Base-by-base conservation (phyloP, 179 eudicot genomes). In the Silene vulgaris region DNA sequence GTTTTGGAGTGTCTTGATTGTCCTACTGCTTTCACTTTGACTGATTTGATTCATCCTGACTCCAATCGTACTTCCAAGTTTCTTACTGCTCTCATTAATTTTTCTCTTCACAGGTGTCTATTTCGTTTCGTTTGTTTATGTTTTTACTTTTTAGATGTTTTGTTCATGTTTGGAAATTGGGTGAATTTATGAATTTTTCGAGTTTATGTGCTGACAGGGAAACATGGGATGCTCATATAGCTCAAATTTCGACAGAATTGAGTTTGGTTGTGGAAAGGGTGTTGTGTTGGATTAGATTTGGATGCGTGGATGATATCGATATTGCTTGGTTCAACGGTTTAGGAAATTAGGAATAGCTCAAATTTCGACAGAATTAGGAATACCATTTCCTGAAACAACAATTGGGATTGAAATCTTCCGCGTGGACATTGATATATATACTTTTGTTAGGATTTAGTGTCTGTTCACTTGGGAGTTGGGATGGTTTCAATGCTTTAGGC, bases 1-100 rank as follows among this genome's bases (percentile, higher is more conserved):
- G 52, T 87, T 32, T 20, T 94, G 17, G 76, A 76, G 6, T 86
- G 86, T 57, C 63, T 90, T 52, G 84, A 81, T 9, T 92, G 89
- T 57, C 93, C 97, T 5, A 63, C 35, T 32, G 77, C 68, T 19
- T 92, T 92, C 48, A 79, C 78, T 3, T 80, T 89, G 13, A 84
- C 76, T 71, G 97, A 94, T 82, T 84, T 94, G 77, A 75, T 89
- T 4, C 89, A 79, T 73, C 98, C 98, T 0, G 90, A 89, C 11
- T 30, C 87, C 0, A 85, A 82, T 56, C 93, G 97, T 64, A 88
- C 90, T 14, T 66, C 78, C 74, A 78, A 81, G 67, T 87, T 92
- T 74, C 83, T 91, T 30, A 81, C 88, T 75, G 91, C 89, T 7
- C 60, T 91, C 43, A 82, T 90, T 68, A 95, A 95, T 76, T 92